These are phyloP conservation scores for Salix brachista DNA, from an alignment of 345 rosid species.

Conservation along the genomic window DNA sequence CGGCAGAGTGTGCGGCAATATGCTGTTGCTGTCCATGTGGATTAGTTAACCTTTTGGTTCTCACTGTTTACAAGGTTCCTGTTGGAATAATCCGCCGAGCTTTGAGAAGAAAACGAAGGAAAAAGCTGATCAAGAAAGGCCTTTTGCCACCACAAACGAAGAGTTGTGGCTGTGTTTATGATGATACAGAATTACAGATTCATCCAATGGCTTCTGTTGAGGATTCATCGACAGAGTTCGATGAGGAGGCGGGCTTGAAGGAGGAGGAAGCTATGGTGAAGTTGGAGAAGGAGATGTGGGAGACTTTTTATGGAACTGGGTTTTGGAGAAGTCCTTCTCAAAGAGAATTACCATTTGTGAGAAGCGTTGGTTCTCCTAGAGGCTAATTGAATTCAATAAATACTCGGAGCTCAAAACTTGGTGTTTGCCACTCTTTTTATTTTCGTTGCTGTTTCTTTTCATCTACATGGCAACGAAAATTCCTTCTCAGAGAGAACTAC, in stretches of 20 bases:
- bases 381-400: not conserved
- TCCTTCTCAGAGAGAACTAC: no score
- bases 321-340: slow-evolving; percentile 59
- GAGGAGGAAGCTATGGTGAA: slow-evolving; percentile 23
- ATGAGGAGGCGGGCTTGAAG: slow-evolving; percentile 6
- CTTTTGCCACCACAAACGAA: slow-evolving; percentile 14
- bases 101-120: slow-evolving; percentile 27
- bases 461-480: no score
- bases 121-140: slow-evolving; percentile 34
- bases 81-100: slow-evolving; percentile 41
- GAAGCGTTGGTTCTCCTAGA: not conserved
- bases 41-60: slow-evolving; percentile 29
- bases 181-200: slow-evolving; percentile 26
- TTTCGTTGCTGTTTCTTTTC: not conserved
- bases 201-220: slow-evolving; percentile 9
- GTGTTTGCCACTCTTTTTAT: not conserved
- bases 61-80: slow-evolving; percentile 37
- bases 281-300: slow-evolving; percentile 56
- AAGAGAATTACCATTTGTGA: slow-evolving; percentile 17
- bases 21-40: slow-evolving; percentile 49
- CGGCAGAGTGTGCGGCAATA: slow-evolving; percentile 46
- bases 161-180: slow-evolving; percentile 22
- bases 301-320: slow-evolving; percentile 41
- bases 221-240: not conserved
- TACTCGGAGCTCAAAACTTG: not conserved